Conservation (phyloP, 345 rosid species). For the Citrus sinensis region DNA sequence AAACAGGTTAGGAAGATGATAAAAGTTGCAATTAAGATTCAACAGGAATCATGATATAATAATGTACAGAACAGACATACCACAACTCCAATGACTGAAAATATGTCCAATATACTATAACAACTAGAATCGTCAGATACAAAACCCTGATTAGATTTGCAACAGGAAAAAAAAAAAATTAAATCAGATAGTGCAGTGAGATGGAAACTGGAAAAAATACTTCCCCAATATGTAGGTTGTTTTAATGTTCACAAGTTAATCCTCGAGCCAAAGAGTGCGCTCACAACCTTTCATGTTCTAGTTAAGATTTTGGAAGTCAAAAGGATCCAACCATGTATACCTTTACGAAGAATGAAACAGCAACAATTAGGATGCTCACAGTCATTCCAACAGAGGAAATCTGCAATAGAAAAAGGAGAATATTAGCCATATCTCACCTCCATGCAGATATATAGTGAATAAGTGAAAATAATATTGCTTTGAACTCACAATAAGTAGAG, state of each 20-base stretch:
- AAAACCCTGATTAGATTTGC: constrained; percentile 43
- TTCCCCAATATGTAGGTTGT: not conserved
- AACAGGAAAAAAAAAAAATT: not conserved
- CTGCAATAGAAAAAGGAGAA: constrained; percentile 31
- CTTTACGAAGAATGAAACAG: constrained; percentile 67
- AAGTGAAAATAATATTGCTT: not conserved
- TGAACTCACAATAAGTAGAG: constrained; percentile 79
- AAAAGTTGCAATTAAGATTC: constrained; percentile 5
- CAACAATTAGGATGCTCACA: constrained; percentile 69
- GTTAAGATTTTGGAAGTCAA: not conserved
- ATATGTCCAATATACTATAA: constrained; percentile 54
- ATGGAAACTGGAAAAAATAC: not conserved
- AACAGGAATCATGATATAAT: not conserved
- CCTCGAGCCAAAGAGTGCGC: too few species aligned
- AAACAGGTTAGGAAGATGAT: constrained; percentile 4
- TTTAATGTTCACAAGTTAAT: not conserved
- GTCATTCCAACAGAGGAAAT: constrained; percentile 81
- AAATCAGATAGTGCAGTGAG: not conserved
- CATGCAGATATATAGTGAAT: not conserved
- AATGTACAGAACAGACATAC: constrained; percentile 34
- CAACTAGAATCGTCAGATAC: constrained; percentile 52
- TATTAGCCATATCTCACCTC: not conserved
- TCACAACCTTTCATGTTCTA: too few species aligned
- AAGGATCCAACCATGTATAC: constrained; percentile 24
- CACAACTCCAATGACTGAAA: constrained; percentile 90